Evolutionary conservation across 2,329 filamentous ascomycete genomes (phyloP), one percentile per base, ranked within the genome.

Genomic region (Fusarium dlaminii): DNA sequence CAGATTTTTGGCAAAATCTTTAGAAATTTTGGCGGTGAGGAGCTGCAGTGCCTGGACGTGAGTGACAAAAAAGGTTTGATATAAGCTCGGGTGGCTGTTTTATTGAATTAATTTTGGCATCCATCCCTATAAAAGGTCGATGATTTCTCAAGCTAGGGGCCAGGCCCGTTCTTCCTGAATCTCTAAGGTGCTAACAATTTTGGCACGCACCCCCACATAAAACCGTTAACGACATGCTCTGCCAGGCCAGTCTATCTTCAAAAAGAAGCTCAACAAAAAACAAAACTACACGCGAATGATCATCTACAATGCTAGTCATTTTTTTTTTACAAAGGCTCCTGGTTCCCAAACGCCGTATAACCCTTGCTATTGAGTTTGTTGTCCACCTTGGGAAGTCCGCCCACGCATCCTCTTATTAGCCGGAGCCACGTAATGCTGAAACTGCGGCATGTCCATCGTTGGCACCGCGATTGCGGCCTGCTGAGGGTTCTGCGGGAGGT

Each of bases 11-110:
- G 77, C 78, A 80, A 79, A 80, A 79, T 74, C 67, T 57, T 58
- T 40, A 45, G 68, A 80, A 79, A 77, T 75, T 80, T 80, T 76
- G 79, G 79, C 78, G 79, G 79, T 80, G 78, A 79, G 60, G 52
- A 71, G 62, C 54, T 73, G 73, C 66, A 69, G 70, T 60, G 65
- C 29, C 11, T 32, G 14, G 24, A 32, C 12, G 14, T 14, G 7
- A 18, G 14, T 29, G 52, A 36, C 40, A 27, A 13, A 20, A n/a
- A 32, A 6, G 14, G 4, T 0, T 55, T 40, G 12, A 37, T 14
- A 14, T 32, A 30, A 29, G 17, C 12, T 39, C 7, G 12, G 24
- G 34, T 18, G 34, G 34, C 51, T 55, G 14, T 14, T 29, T 55
- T 40, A 17, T n/a, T n/a, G 8, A 29, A 34, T 14, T 40, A 14